These are phyloP conservation scores for Eragrostis tef DNA, from an alignment of 202 grass and related monocot genomes.

Conservation along the genomic window DNA sequence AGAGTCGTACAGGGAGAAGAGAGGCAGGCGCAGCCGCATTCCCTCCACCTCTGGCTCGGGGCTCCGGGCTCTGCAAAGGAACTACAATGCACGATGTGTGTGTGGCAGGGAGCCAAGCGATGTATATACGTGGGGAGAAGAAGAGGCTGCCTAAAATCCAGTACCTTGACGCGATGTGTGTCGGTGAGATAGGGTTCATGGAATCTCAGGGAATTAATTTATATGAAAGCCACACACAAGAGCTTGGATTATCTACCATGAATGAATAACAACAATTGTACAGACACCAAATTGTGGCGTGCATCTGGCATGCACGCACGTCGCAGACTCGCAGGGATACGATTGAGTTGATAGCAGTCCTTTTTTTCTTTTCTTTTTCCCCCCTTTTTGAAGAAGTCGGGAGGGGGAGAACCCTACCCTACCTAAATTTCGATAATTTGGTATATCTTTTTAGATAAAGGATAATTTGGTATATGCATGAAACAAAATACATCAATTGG, in stretches of 20 bases:
- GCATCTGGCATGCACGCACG: too few relatives aligned
- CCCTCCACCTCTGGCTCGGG: neutral
- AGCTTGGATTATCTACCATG: neutral
- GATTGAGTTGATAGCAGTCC: too few relatives aligned
- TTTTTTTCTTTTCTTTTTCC: too few relatives aligned
- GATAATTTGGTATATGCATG: too few relatives aligned
- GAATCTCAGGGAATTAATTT: neutral
- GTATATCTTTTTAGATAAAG: too few relatives aligned
- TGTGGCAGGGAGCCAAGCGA: neutral
- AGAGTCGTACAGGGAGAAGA: slow-evolving; percentile 28
- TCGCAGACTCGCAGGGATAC: too few relatives aligned
- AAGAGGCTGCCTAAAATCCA: neutral
- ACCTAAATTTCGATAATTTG: too few relatives aligned
- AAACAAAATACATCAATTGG: too few relatives aligned
- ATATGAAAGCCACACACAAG: neutral
- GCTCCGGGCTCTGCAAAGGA: neutral
- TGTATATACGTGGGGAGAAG: neutral
- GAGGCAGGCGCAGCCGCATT: slow-evolving; percentile 27
- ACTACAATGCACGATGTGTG: neutral
- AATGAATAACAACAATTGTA: too few relatives aligned
- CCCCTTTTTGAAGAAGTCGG: too few relatives aligned
- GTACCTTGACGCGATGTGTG: neutral
- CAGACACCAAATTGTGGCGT: too few relatives aligned
- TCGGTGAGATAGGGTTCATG: neutral
- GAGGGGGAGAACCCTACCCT: too few relatives aligned